Evolutionary conservation across 169 alveolate species (phyloP).

Genomic region (Plasmodium chabaudi): DNA sequence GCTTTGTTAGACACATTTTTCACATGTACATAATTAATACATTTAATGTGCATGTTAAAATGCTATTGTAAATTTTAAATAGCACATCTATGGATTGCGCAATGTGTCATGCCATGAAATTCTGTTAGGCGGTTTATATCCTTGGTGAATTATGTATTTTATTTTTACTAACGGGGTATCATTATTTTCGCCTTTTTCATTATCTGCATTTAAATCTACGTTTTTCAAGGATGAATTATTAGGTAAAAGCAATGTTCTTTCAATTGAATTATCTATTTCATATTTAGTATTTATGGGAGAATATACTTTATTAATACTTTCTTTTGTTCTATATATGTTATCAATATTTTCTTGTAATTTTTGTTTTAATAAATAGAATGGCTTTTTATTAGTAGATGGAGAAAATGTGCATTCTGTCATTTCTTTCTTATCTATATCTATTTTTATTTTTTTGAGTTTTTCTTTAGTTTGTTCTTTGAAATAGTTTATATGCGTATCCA

Average conservation of each 20-base stretch:
- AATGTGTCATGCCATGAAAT: constrained; percentile 57
- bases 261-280: constrained; percentile 71
- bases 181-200: constrained; percentile 6
- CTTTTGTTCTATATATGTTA: background rate
- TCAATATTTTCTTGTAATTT: constrained; percentile 20
- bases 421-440: constrained; percentile 29
- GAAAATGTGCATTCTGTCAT: constrained; percentile 75
- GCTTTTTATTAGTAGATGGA: constrained; percentile 24
- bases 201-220: background rate
- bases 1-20: no score
- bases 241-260: constrained; percentile 58
- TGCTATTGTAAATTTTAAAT: no score
- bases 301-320: constrained; percentile 1
- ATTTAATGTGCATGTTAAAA: no score
- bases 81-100: background rate
- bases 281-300: constrained; percentile 31
- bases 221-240: background rate
- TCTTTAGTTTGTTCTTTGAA: constrained; percentile 50
- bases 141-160: constrained; percentile 75
- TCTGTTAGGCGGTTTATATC: constrained; percentile 39
- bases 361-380: constrained; percentile 34
- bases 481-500: constrained; percentile 47
- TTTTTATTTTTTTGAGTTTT: constrained; percentile 39
- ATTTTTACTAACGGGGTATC: constrained; percentile 3
- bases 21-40: no score